Percentiles rank a stretch among this genome's conserved stretches.
These are phyloP conservation scores for Ceratobasidium sp. DNA, from an alignment of 1,284 basidiomycete genomes.

Conservation along the genomic window DNA sequence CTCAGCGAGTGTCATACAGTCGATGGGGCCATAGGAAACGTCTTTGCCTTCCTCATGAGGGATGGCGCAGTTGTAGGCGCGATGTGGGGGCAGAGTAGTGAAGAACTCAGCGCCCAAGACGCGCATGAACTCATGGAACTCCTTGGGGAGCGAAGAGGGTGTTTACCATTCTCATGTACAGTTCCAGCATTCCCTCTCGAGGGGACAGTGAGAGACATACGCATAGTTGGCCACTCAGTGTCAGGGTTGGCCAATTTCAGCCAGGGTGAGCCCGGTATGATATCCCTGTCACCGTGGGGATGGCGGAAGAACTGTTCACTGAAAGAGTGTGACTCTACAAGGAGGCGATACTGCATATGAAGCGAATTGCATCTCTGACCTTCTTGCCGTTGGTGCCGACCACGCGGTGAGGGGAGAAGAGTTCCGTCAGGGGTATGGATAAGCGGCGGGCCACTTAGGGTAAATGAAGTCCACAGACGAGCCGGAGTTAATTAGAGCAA, in stretches of 20 bases:
- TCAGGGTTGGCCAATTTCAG: slow-evolving; percentile 1
- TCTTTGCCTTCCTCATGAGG: background rate
- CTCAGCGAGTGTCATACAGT: background rate
- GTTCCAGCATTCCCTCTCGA: background rate
- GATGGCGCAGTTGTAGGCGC: background rate
- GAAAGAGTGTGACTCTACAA: background rate
- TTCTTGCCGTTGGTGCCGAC: background rate
- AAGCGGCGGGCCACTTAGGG: background rate
- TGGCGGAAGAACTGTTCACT: background rate
- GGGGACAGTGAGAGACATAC: background rate
- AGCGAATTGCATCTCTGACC: background rate
- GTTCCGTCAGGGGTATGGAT: background rate
- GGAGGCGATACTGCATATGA: background rate
- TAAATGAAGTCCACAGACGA: background rate
- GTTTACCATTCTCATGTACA: background rate
- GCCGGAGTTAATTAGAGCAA: background rate
- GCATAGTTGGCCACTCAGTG: background rate
- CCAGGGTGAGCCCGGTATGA: background rate
- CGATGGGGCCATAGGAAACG: background rate
- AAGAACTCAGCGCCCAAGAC: background rate
- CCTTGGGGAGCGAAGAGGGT: background rate
- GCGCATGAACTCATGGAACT: background rate
- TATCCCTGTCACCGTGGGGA: background rate
- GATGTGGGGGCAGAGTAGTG: background rate
- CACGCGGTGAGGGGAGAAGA: background rate